These are phyloP conservation scores for Ulota crispa DNA, from an alignment of 225 moss, liverwort and hornwort species.

Conservation along the genomic window DNA sequence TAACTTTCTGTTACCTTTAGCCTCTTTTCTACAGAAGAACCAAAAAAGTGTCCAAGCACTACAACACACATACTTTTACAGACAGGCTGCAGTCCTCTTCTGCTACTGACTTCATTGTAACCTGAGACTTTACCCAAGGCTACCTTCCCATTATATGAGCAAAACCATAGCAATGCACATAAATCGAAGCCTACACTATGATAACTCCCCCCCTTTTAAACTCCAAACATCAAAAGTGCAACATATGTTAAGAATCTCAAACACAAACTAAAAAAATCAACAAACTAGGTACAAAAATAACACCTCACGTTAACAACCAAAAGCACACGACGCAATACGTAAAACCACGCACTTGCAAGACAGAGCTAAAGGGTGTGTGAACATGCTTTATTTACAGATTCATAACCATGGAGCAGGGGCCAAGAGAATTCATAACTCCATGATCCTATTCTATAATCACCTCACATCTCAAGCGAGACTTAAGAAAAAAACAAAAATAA, in stretches of 20 bases:
- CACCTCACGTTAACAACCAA: not conserved
- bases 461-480: not conserved
- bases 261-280: not conserved
- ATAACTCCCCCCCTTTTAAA: not conserved
- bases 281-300: not conserved
- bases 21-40: not conserved
- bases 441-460: not conserved
- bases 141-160: too few relatives aligned
- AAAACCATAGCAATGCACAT: not conserved
- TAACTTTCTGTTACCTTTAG: not conserved
- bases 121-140: not conserved
- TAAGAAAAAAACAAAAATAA: not conserved
- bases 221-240: not conserved
- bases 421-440: not conserved
- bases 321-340: not conserved
- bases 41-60: not conserved
- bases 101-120: not conserved
- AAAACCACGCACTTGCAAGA: not conserved
- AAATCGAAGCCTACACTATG: not conserved
- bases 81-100: too few relatives aligned
- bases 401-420: not conserved
- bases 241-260: not conserved
- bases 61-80: not conserved
- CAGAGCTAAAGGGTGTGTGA: constrained; percentile 16
- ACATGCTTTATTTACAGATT: constrained; percentile 48